Percentiles rank a stretch among this genome's conserved stretches.
phyloP scores from a whole-genome alignment of 192 early-diverging fungal genomes.

The Physocladia obscura region DNA sequence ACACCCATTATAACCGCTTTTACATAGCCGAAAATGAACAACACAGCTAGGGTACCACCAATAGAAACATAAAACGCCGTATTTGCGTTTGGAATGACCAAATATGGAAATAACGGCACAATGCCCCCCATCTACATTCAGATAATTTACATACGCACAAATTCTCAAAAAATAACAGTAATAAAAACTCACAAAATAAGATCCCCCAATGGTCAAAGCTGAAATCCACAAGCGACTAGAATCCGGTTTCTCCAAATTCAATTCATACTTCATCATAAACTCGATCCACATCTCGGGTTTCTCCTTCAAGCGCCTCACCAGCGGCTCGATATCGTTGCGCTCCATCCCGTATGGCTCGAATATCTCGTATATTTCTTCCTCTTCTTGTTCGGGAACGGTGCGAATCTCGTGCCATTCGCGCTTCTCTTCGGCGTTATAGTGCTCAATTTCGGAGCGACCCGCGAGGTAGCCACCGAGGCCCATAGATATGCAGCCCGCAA shows the following conservation, averaged over 20 bases:
- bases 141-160: neutral
- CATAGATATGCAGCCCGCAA: conserved; percentile 60
- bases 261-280: conserved; percentile 76
- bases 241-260: conserved; percentile 60
- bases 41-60: conserved; percentile 46
- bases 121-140: conserved; percentile 47
- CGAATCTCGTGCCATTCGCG: conserved; percentile 54
- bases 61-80: conserved; percentile 53
- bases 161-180: neutral
- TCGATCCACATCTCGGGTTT: conserved; percentile 62
- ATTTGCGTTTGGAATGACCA: conserved; percentile 40
- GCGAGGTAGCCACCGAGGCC: conserved; percentile 63
- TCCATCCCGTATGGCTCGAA: conserved; percentile 51
- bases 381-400: conserved; percentile 38
- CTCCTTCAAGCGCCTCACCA: conserved; percentile 49
- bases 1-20: conserved; percentile 51
- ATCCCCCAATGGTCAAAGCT: conserved; percentile 59
- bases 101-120: conserved; percentile 65
- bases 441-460: conserved; percentile 58
- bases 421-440: conserved; percentile 56
- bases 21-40: conserved; percentile 62
- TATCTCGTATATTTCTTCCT: neutral
- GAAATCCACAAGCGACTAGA: conserved; percentile 54
- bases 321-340: conserved; percentile 46
- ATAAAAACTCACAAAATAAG: conserved; percentile 45